Base-by-base conservation (phyloP, 768 basidiomycete species). In the Thelephora ganbajun region DNA sequence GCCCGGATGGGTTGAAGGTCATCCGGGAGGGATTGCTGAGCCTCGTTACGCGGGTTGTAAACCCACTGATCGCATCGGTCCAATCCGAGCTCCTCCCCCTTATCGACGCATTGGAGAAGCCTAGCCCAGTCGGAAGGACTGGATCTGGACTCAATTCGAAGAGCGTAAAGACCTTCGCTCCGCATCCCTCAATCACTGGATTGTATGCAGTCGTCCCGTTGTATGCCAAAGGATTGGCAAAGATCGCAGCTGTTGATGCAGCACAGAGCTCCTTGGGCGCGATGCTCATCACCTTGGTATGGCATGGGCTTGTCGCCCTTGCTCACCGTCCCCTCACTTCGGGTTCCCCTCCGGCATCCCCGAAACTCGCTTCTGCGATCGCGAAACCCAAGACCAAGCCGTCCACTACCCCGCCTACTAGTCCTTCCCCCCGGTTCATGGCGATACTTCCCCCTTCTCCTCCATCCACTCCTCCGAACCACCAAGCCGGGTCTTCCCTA, bases 1-100 rank as follows among this genome's bases (percentile, higher is more conserved):
- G 83, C 43, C 76, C 73, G 16, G 84, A 88, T 52, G 82, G 81
- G 1, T 62, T 90, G 44, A 82, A 77, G 58, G 57, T 68, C 34
- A 73, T 83, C 49, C 73, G 82, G n/a, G 79, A 84, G 51, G 79
- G 80, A 5, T 70, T 90, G 35, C 66, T 76, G 18, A 85, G 82
- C 34, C 58, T 86, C 49, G 66, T 86, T 50, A 76, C 68, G 56
- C 71, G 83, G 36, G 76, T 86, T 23, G 64, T 79, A 44, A 74
- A 77, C 35, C 84, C 83, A 2, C 58, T 87, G 54, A 67, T 85
- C 14, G 60, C 65, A 35, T 72, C 70, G 26, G 74, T 89, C 57
- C 79, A 74, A 54, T 66, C 66, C 41, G 79, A 81, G 48, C 58
- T 89, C 41, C 63, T 72, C 44, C 72, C 79, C 35, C 61, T 85